Evolutionary conservation across 176 grass and related monocot species (phyloP), one percentile per base, ranked within the genome.

Genomic region (Phyllostachys edulis): DNA sequence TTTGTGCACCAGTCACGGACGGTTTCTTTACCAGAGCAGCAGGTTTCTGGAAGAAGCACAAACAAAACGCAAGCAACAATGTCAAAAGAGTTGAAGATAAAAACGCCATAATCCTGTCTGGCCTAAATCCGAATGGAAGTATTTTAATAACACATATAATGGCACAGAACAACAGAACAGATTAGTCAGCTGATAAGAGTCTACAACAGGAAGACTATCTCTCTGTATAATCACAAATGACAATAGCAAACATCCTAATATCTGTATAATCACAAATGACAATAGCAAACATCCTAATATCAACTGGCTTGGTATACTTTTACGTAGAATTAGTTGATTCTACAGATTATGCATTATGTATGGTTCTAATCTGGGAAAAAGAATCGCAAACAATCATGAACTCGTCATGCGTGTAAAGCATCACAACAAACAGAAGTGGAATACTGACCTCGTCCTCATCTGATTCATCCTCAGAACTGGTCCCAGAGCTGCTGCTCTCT

Each of bases 391-490:
- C 29, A 62, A 26, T 2, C 24, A 27, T 34, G 39, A 23, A 34
- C 27, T 5, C 12, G 46, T 46, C 15, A 49, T 5, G 11, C 38
- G 5, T 13, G 21, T 27, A 64, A 27, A 41, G 16, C 12, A 64
- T 27, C 16, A 50, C 15, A 60, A 20, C 56, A 71, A 63, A 23
- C 14, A n/a, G 1, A 45, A 41, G 5, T 57, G 36, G 62, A 71
- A 24, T 17, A 61, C 44, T 69, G 23, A 89, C 87, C 23, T 75
- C 71, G 23, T 91, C 89, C 9, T 80, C 84, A 76, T 90, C 86
- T 2, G 87, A 91, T 2, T 94, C 92, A 23, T 89, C 87, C 9
- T 85, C 92, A 1, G 85, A 90, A 60, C 56, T 69, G 56, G 36
- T 47, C 11, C 88, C 89, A 24, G 84, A 78, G 34, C 79, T 81